Conservation (phyloP, 2,329 filamentous ascomycete species). For the Sclerotinia sclerotiorum region DNA sequence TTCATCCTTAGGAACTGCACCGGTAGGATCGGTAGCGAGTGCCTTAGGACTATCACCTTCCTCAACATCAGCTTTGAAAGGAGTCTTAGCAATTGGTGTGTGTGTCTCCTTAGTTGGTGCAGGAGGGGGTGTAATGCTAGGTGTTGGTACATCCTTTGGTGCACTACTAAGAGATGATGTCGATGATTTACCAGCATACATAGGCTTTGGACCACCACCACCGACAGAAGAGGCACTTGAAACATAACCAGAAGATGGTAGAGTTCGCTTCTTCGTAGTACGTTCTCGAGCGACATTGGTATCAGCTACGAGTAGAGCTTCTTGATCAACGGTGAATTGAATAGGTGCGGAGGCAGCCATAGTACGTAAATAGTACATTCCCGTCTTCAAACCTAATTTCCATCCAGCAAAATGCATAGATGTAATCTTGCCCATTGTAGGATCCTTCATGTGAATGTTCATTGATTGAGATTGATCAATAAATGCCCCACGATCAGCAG, state of each 20-base stretch:
- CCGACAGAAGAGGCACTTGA: constrained; percentile 55
- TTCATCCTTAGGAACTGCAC: constrained; percentile 60
- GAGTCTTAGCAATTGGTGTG: constrained; percentile 54
- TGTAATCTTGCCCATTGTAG: constrained; percentile 99
- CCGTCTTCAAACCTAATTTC: constrained; percentile 99
- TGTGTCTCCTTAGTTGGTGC: constrained; percentile 42
- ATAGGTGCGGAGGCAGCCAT: constrained; percentile 96
- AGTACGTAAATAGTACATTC: constrained; percentile 99
- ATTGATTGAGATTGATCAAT: constrained; percentile 99
- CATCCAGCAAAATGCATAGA: constrained; percentile 99
- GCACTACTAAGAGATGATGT: constrained; percentile 38
- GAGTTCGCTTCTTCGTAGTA: constrained; percentile 65
- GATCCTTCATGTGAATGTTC: constrained; percentile 99
- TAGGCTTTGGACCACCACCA: constrained; percentile 58
- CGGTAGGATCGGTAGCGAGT: constrained; percentile 67
- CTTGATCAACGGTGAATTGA: constrained; percentile 98
- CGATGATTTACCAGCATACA: constrained; percentile 56
- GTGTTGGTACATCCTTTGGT: constrained; percentile 66
- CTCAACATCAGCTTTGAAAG: constrained; percentile 74
- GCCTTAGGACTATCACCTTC: constrained; percentile 80
- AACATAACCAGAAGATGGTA: constrained; percentile 47
- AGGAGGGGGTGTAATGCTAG: constrained; percentile 61
- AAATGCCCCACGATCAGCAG: constrained; percentile 95
- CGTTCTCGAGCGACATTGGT: constrained; percentile 69
- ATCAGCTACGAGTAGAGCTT: constrained; percentile 85